Base-by-base conservation (phyloP, 352 stramenopile species). In the Globisporangium spinosum region DNA sequence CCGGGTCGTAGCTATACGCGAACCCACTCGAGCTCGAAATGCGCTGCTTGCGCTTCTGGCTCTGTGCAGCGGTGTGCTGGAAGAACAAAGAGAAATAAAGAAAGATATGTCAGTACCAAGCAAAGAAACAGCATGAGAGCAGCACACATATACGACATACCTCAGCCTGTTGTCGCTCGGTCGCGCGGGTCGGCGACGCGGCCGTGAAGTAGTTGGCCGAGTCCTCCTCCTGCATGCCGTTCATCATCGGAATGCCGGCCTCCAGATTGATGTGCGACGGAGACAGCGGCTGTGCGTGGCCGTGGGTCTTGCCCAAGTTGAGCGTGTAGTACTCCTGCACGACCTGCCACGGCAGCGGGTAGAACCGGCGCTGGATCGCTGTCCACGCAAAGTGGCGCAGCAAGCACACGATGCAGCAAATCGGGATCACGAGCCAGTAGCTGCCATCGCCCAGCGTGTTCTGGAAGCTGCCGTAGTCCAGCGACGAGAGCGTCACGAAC, bases 1-100 rank as follows among this genome's bases (percentile, higher is more conserved):
- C 80, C 5, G 85, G 82, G 64, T 95, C 87, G 68, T 90, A 90
- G 60, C 87, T 95, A 72, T 90, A 95, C 22, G 87, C 87, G 67
- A 91, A 95, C 25, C 87, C 87, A 55, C 87, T 89, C 40, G 64
- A 70, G 54, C 77, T 89, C 49, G 86, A 94, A 58, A 80, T 78
- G 27, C 83, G 82, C 67, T 87, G 71, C 77, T 87, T 72, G 40
- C 72, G 60, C 62, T 83, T 71, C 45, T 77, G 62, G 23, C 66
- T 64, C 38, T 76, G 65, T 35, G 66, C 66, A n/a, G 59, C 56
- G 3, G n/a, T 23, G 53, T 58, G 68, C 54, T 69, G 22, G 32
- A 38, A 35, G 58, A 5, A 22, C 53, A 62, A 56, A 35, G 2
- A 32, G 29, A 32, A 32, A 4, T 32, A 62, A 27, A 53, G 58